phyloP scores from a whole-genome alignment of 2,329 filamentous ascomycete species.

The Fusarium equiseti region DNA sequence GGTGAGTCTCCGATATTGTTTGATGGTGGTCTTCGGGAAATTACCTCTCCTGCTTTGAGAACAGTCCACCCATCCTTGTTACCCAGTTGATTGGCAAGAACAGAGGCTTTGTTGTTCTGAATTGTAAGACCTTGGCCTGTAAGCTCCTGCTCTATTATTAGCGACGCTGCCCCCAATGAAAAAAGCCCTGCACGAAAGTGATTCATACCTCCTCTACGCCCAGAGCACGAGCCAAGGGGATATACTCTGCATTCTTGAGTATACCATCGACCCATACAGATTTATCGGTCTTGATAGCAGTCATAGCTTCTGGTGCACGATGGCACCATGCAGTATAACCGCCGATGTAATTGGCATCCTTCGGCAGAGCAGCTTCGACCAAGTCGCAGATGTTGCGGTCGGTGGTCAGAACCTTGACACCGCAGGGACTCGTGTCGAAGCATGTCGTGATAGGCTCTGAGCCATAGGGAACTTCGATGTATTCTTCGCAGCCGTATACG shows the following conservation, averaged over 20 bases:
- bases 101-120: slow-evolving; percentile 12
- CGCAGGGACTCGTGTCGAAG: slow-evolving; percentile 25
- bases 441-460: slow-evolving; percentile 26
- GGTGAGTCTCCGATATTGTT: neutral
- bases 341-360: slow-evolving; percentile 12
- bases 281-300: slow-evolving; percentile 12
- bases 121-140: slow-evolving; percentile 3
- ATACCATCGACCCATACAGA: slow-evolving; percentile 26
- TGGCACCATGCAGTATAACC: slow-evolving; percentile 17
- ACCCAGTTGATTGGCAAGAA: slow-evolving; percentile 16
- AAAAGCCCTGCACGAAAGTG: neutral
- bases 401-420: slow-evolving; percentile 26
- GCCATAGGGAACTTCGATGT: slow-evolving; percentile 23
- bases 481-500: slow-evolving; percentile 23
- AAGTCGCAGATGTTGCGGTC: slow-evolving; percentile 25
- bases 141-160: neutral
- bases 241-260: slow-evolving; percentile 7
- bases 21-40: rapidly evolving
- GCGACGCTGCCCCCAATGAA: neutral
- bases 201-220: slow-evolving; percentile 11
- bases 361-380: slow-evolving; percentile 6
- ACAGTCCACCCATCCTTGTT: slow-evolving; percentile 34
- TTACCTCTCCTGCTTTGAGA: slow-evolving; percentile 25
- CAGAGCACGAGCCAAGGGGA: neutral
- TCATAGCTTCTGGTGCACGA: slow-evolving; percentile 6